Evolutionary conservation across 192 early-diverging fungal species (phyloP).

Genomic region (Backusella parvicylindrica): DNA sequence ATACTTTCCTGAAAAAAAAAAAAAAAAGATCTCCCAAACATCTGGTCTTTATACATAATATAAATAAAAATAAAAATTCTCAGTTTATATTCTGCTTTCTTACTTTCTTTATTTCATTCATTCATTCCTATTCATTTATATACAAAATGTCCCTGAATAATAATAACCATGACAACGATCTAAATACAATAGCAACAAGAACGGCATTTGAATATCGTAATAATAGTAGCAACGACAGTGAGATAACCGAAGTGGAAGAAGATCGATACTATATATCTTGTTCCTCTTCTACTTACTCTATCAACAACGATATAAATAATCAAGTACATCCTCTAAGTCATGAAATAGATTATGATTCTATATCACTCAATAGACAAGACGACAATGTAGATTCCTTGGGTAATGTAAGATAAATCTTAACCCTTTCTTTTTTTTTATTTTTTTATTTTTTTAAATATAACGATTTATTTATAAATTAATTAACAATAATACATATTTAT

Average conservation of each 20-base stretch:
- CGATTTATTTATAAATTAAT: background rate
- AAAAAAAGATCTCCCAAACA: background rate
- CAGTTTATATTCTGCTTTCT: background rate
- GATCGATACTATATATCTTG: background rate
- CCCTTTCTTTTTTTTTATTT: background rate
- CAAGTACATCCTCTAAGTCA: background rate
- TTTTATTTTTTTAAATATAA: too few species aligned
- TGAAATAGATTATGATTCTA: background rate
- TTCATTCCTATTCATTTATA: background rate
- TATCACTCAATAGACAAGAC: background rate
- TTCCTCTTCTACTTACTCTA: background rate
- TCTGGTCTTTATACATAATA: background rate
- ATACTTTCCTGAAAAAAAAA: slow-evolving; percentile 24
- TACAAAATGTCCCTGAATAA: background rate
- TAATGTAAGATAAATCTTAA: background rate
- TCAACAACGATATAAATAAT: background rate
- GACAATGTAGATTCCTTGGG: background rate
- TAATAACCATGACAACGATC: background rate
- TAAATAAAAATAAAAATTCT: background rate
- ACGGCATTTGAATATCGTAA: background rate
- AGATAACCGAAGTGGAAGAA: background rate
- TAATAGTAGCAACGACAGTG: background rate
- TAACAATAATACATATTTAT: background rate
- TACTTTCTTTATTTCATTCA: background rate
- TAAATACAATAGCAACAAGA: background rate